Evolutionary conservation across 2,329 filamentous ascomycete species (phyloP).

Genomic region (Dactylonectria estremocensis): DNA sequence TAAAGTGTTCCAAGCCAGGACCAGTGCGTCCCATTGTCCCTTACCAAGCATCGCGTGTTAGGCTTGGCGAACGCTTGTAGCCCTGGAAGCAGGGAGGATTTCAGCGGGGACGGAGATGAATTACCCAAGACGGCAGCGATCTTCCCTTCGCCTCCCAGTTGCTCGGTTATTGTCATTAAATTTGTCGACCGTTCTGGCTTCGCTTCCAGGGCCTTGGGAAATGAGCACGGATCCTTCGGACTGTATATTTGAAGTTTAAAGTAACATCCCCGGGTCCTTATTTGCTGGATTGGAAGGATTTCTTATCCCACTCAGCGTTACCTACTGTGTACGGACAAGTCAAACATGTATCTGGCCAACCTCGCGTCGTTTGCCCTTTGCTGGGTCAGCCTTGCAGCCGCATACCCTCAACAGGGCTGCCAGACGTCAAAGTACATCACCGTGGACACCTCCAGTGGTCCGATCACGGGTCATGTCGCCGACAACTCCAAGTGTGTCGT

Average conservation of each 20-base stretch:
- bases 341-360: slow-evolving; percentile 29
- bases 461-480: slow-evolving; percentile 52
- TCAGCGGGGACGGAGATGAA: too few species aligned
- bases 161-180: too few species aligned
- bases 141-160: too few species aligned
- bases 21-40: too few species aligned
- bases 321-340: neutral
- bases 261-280: neutral
- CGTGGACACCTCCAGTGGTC: slow-evolving; percentile 53
- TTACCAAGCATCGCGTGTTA: too few species aligned
- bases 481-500: slow-evolving; percentile 50
- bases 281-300: neutral
- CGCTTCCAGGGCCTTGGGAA: neutral
- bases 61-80: too few species aligned
- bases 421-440: slow-evolving; percentile 38
- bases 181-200: too few species aligned
- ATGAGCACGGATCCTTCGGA: neutral
- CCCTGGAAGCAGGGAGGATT: too few species aligned
- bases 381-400: slow-evolving; percentile 31
- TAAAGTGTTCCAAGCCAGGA: too few species aligned
- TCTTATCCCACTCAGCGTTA: neutral
- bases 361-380: slow-evolving; percentile 25
- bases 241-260: neutral
- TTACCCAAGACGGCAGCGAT: too few species aligned
- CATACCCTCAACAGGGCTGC: slow-evolving; percentile 27